Base-by-base conservation (phyloP, 495 filamentous ascomycete genomes). In the Hypoxylon cercidicola region DNA sequence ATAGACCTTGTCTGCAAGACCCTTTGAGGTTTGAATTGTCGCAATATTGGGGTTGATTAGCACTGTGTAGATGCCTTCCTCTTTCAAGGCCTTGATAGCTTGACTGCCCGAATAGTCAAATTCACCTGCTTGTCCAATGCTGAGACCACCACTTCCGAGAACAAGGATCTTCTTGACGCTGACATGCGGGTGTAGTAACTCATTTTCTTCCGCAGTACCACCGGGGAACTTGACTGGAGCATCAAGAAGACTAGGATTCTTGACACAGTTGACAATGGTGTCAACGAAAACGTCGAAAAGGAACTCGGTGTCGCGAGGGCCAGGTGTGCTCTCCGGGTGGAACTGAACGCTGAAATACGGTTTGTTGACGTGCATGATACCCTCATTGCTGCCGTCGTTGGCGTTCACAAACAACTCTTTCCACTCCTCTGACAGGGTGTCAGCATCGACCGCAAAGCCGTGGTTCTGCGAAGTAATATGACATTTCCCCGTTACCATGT, bases 401-500 rank as follows among this genome's bases (percentile, higher is more conserved):
- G 95, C 95, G 71, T 99, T 99, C 57, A 97, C 89, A 66, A 98
- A 98, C 0, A 98, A 83, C 74, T 97, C 95, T 60, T 89, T 84
- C 95, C 95, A 99, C 45, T 86, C 89, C 8, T 79, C 56, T 18
- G 92, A 89, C 11, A 99, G 82, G 18, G 83, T 91, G 50, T 79
- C 77, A 3, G 92, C 81, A 73, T 97, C 92, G 37, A 99, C 95
- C 13, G 93, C 95, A 71, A 87, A 99, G 73, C 95, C 95, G 74
- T 97, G 93, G 72, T 99, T 99, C 76, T 99, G 95, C 2, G 95
- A 98, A 18, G 95, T 99, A 73, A 99, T 99, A 77, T 98, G 93
- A 74, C 95, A 99, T 75, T 92, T 91, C 50, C 95, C 96, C 35
- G 93, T 93, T 60, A 97, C 78, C 83, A 93, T 86, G 76, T 91